Conservation (phyloP, 768 basidiomycete genomes). For the Astraeus odoratus region DNA sequence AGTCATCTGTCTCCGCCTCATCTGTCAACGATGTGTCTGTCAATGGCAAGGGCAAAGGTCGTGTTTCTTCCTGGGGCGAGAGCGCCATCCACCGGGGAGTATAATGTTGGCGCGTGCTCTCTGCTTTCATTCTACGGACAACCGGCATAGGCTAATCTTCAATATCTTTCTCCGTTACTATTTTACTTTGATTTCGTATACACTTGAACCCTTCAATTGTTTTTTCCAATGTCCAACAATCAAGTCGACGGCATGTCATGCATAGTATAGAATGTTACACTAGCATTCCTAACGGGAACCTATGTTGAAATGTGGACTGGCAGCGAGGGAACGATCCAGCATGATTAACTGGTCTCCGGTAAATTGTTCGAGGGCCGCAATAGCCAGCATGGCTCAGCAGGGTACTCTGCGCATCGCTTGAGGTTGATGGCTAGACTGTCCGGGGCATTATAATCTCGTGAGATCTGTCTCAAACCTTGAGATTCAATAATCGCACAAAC, state of each 20-base stretch:
- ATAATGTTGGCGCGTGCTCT: constrained; percentile 10
- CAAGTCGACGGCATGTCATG: constrained; percentile 25
- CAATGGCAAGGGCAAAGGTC: constrained; percentile 60
- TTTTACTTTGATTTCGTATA: constrained; percentile 12
- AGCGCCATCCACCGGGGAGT: constrained; percentile 12
- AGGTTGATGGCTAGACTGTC: too few species aligned
- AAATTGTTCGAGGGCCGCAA: too few species aligned
- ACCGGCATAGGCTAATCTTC: constrained; percentile 23
- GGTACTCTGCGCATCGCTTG: too few species aligned
- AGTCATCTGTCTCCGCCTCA: constrained; percentile 13
- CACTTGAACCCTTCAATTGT: constrained; percentile 18
- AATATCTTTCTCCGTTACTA: constrained; percentile 19
- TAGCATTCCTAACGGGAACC: constrained; percentile 21
- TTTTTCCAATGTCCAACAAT: constrained; percentile 7
- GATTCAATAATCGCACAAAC: too few species aligned
- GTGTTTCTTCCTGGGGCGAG: constrained; percentile 41
- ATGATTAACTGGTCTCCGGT: too few species aligned
- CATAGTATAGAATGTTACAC: constrained; percentile 29
- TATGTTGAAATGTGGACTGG: constrained; percentile 6
- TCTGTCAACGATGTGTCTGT: constrained; percentile 17
- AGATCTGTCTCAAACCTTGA: too few species aligned
- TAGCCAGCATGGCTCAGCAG: too few species aligned
- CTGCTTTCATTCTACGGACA: constrained; percentile 21
- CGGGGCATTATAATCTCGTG: too few species aligned
- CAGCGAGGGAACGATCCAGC: neutral